Evolutionary conservation across 1,284 basidiomycete genomes (phyloP).

Genomic region (Peniophora sp.): DNA sequence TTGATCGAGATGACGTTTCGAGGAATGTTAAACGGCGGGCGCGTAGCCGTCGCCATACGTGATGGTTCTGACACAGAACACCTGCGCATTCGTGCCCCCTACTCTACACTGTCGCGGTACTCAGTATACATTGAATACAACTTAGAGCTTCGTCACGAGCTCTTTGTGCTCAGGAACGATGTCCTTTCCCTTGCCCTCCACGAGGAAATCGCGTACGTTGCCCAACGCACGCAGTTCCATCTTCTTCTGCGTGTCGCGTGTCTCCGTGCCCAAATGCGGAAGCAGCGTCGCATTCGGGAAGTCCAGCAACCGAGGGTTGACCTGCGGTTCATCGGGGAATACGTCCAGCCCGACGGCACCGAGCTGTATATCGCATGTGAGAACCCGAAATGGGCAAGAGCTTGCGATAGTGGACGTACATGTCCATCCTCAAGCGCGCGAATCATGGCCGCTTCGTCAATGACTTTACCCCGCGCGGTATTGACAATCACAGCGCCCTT

Average conservation of each 20-base stretch:
- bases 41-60: no score
- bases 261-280: slow-evolving; percentile 89
- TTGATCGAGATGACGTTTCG: no score
- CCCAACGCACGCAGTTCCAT: slow-evolving; percentile 77
- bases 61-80: no score
- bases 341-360: slow-evolving; percentile 85
- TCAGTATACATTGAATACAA: no score
- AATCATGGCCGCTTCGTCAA: slow-evolving; percentile 84
- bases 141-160: slow-evolving; percentile 6
- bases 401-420: slow-evolving; percentile 32
- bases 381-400: background rate
- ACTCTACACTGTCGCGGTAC: no score
- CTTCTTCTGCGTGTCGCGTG: slow-evolving; percentile 69
- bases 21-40: no score
- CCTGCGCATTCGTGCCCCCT: no score
- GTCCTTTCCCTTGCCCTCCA: slow-evolving; percentile 54
- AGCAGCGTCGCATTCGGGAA: slow-evolving; percentile 80
- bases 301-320: slow-evolving; percentile 73
- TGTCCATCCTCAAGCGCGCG: slow-evolving; percentile 80
- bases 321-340: slow-evolving; percentile 80
- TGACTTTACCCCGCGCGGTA: slow-evolving; percentile 84
- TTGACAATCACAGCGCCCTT: slow-evolving; percentile 79
- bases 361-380: slow-evolving; percentile 39
- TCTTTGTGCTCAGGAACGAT: slow-evolving; percentile 52
- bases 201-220: slow-evolving; percentile 64